Evolutionary conservation across 2,329 filamentous ascomycete genomes (phyloP).

Genomic region (Paraconiothyrium sp.): DNA sequence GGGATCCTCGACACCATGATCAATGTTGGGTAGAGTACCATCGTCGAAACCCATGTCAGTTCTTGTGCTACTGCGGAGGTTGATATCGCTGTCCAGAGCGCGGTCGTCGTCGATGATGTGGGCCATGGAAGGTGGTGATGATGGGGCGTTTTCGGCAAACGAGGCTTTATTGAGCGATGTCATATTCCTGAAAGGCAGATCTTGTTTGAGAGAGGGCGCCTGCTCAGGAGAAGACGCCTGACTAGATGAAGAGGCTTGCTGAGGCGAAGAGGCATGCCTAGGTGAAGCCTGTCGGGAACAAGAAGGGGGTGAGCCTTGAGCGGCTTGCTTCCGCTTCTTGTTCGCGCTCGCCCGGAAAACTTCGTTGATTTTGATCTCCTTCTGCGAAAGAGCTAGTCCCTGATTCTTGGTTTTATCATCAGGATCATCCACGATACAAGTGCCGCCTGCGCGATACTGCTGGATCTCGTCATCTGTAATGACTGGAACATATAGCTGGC

Average conservation of each 20-base stretch:
- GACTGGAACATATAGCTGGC: slow-evolving; percentile 19
- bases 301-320: not conserved
- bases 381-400: not conserved
- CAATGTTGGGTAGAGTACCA: not conserved
- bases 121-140: not conserved
- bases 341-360: not conserved
- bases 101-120: not conserved
- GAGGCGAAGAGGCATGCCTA: not conserved
- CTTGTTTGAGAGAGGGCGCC: not conserved
- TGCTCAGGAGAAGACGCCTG: no score
- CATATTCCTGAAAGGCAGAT: not conserved
- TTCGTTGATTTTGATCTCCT: not conserved
- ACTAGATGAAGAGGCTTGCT: not conserved
- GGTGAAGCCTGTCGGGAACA: not conserved
- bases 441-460: slow-evolving; percentile 11
- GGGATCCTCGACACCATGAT: not conserved
- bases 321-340: not conserved
- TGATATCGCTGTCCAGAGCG: not conserved
- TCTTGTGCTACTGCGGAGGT: no score
- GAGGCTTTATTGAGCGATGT: not conserved
- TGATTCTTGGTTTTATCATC: not conserved
- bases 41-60: not conserved
- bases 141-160: not conserved
- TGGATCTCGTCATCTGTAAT: slow-evolving; percentile 22
- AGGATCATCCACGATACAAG: slow-evolving; percentile 16